Conservation (phyloP, 2,329 filamentous ascomycete genomes). For the Balansia obtecta region DNA sequence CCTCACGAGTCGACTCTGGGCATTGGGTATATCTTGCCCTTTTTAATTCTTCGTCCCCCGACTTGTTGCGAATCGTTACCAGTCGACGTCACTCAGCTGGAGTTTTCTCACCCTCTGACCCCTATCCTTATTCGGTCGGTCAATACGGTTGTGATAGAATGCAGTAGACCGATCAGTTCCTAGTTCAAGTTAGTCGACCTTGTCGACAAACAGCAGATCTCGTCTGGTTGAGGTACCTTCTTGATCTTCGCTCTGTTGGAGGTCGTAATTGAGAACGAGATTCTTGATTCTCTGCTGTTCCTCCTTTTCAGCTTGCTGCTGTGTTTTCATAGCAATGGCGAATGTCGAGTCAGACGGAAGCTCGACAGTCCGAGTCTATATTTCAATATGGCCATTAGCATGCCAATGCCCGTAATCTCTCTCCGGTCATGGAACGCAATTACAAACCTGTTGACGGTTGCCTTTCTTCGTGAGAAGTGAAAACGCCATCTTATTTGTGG, state of each 20-base stretch:
- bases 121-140: conserved; percentile 48
- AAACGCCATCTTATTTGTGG: conserved; percentile 73
- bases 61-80: conserved; percentile 43
- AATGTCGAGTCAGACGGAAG: conserved; percentile 86
- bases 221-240: conserved; percentile 48
- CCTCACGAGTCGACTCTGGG: not conserved
- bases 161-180: conserved; percentile 36
- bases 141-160: conserved; percentile 41
- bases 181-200: conserved; percentile 17
- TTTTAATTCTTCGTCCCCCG: not conserved
- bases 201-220: not conserved
- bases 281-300: conserved; percentile 99
- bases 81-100: conserved; percentile 94
- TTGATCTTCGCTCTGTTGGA: conserved; percentile 67
- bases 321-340: conserved; percentile 88
- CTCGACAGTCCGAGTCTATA: conserved; percentile 78
- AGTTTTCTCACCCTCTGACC: conserved; percentile 79
- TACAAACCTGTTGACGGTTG: conserved; percentile 74
- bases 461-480: conserved; percentile 91
- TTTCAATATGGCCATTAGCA: conserved; percentile 6
- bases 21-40: not conserved
- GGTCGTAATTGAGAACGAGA: conserved; percentile 89
- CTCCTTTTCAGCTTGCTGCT: conserved; percentile 88
- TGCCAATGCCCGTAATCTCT: not conserved
- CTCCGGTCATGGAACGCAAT: not conserved